Conservation (phyloP, 805 yeast genomes). For the Myxozyma vanderwaltii region DNA sequence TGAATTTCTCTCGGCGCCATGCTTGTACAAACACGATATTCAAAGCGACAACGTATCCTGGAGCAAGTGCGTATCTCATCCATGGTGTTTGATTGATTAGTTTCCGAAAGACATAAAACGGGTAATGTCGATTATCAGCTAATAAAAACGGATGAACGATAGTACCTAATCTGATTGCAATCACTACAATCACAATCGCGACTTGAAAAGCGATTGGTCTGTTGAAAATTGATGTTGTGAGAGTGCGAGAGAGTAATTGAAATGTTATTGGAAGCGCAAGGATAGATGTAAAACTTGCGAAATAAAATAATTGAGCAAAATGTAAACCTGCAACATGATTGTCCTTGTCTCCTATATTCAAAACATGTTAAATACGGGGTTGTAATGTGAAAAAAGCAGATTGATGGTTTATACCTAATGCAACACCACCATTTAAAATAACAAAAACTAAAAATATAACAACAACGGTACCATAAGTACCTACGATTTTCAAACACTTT, state of each 20-base stretch:
- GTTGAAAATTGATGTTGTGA: background rate
- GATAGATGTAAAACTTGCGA: constrained; percentile 60
- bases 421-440: constrained; percentile 73
- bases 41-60: constrained; percentile 65
- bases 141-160: constrained; percentile 84
- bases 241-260: constrained; percentile 38
- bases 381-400: background rate
- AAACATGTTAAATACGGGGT: background rate
- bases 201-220: background rate
- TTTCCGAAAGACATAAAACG: constrained; percentile 79
- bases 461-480: constrained; percentile 15
- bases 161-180: constrained; percentile 61
- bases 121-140: constrained; percentile 92
- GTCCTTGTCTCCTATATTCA: constrained; percentile 69
- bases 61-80: constrained; percentile 56
- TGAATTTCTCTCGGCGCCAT: background rate
- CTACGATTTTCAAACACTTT: background rate
- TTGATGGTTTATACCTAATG: constrained; percentile 52
- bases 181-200: constrained; percentile 16
- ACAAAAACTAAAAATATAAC: constrained; percentile 59
- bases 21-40: constrained; percentile 40
- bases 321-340: constrained; percentile 77
- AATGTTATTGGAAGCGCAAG: constrained; percentile 79
- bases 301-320: constrained; percentile 79
- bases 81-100: constrained; percentile 56